Base-by-base conservation (phyloP, 2,329 filamentous ascomycete species). In the Penicillium sp. region DNA sequence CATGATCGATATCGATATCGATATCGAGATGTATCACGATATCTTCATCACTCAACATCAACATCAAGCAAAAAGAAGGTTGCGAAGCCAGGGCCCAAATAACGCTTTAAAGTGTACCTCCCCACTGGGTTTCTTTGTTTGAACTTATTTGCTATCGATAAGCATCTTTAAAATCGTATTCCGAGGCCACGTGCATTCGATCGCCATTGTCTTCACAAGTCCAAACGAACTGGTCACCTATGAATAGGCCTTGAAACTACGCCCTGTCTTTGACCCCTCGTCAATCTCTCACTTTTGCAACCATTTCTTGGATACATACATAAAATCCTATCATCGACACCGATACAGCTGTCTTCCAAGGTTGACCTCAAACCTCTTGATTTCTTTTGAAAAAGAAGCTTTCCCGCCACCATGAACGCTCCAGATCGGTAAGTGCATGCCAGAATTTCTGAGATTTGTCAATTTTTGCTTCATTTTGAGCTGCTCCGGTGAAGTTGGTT, bases 391-490 rank as follows among this genome's bases (percentile, higher is more conserved):
- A 23, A 50, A 39, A 43, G 27, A 39, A 38, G 43, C 53, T 47
- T 39, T 36, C 23, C 16, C 23, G 34, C n/a, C 66, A 73, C 65
- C 21, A 84, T 84, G 82, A 84, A 84, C 71, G 70, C 70, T 0
- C 70, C 70, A 16, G 70, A 72, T 55, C 62, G 70, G 81, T 84
- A 75, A 72, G 69, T 63, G 10, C 23, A 36, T 27, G 38, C 29
- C 27, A 40, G 39, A 41, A 11, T 61, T 41, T 54, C 33, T 50
- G 15, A 36, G n/a, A 25, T 13, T 7, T 4, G 2, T 5, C 21
- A n/a, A 13, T 1, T 27, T 19, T 52, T 45, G 10, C 23, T 50
- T 36, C 8, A 0, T 46, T 38, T 29, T 23, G 11, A 8, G 23
- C n/a, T 23, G 11, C 6, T 9, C 29, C 1, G 19, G 16, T 25